Evolutionary conservation across 2,329 filamentous ascomycete species (phyloP).

Genomic region (Xylariaceae sp.): DNA sequence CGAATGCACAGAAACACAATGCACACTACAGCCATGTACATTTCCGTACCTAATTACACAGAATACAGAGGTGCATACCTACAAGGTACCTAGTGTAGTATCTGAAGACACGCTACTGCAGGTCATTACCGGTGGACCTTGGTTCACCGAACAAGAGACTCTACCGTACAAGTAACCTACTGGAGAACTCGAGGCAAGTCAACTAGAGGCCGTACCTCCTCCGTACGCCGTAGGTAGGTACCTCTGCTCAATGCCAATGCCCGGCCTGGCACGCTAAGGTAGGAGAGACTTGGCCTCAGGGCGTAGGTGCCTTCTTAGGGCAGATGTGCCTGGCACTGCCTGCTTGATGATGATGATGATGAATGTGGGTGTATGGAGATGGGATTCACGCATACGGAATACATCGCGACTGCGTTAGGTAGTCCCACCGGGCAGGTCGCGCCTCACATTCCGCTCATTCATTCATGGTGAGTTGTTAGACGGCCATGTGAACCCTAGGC

Average conservation of each 20-base stretch:
- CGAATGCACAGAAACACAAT: background rate
- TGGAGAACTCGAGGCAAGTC: background rate
- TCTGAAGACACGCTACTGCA: conserved; percentile 16
- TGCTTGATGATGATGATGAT: no score
- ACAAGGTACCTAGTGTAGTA: background rate
- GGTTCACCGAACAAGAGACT: background rate
- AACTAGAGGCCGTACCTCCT: background rate
- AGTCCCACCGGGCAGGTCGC: conserved; percentile 15
- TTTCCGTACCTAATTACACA: background rate
- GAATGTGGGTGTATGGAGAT: no score
- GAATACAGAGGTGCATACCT: background rate
- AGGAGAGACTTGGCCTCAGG: no score
- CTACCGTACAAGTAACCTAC: background rate
- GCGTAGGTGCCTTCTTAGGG: no score
- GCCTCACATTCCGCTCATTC: conserved; percentile 13
- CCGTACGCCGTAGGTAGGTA: no score
- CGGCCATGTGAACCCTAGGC: no score
- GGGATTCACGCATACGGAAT: no score
- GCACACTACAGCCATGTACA: background rate
- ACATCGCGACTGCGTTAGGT: background rate
- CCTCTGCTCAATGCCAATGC: no score
- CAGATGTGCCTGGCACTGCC: no score
- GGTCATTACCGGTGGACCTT: conserved; percentile 14
- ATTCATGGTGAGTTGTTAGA: background rate
- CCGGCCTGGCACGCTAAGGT: no score